Base-by-base conservation (phyloP, 2,329 filamentous ascomycete species). In the Alternaria ventricosa region DNA sequence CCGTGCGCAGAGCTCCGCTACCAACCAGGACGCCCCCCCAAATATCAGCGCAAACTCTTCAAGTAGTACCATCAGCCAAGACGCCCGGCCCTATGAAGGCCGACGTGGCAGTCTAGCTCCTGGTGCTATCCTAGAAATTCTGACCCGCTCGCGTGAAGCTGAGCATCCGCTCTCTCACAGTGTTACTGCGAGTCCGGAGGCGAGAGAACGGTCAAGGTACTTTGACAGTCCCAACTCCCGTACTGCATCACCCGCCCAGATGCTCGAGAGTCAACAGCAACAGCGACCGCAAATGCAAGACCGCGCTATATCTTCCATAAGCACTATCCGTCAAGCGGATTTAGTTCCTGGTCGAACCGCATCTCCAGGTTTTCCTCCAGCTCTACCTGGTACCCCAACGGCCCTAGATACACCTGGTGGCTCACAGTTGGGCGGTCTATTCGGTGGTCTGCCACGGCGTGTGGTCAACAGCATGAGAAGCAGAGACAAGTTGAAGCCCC, bases 111-210 rank as follows among this genome's bases (percentile, higher is more conserved):
- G 88, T 71, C 73, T 90, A 50, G 83, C 85, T 54, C 86, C 85
- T 6, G 87, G 89, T 60, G 87, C 90, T 63, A 81, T 87, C n/a
- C 80, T 82, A 55, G 82, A 85, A 30, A 82, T 84, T 6, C 75
- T 87, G 44, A 84, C 84, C 63, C 78, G 82, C 50, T 84, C 83
- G 46, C 79, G 83, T 70, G 84, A 86, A 56, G 80, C 82, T 53
- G 90, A 93, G 57, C 92, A 95, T 76, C 92, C 92, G 20, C 81
- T 95, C 45, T 88, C 92, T 18, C 90, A 92, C 70, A 94, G 91
- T 75, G 86, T 92, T 53, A 89, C 88, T 36, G 91, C 87, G 18
- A 92, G 89, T 73, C 92, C 91, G 1, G 87, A 90, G 51, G 79
- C 82, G 13, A 77, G 67, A 46, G 78, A 81, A 47, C 69, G 73